Conservation (phyloP, 306 rosid genomes). For the Arachis stenosperma region DNA sequence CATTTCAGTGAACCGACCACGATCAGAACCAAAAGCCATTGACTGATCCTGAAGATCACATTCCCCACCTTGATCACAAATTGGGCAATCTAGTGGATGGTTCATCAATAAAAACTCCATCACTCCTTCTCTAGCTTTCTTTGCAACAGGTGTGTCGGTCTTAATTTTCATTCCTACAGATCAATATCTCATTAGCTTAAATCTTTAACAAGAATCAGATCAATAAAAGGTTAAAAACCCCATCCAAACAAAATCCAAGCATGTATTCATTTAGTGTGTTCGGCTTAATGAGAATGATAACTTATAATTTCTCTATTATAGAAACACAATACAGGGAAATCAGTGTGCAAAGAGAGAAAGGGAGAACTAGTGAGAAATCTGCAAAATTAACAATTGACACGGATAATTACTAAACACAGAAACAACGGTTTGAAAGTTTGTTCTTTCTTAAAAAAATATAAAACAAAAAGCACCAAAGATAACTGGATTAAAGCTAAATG, state of each 20-base stretch:
- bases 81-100: conserved; percentile 98
- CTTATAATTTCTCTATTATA: not conserved
- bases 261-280: not conserved
- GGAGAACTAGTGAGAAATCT: not conserved
- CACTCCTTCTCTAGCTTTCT: conserved; percentile 99
- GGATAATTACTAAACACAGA: not conserved
- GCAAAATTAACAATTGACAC: conserved; percentile 16
- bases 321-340: not conserved
- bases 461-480: not conserved
- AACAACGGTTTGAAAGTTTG: not conserved
- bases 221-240: conserved; percentile 8
- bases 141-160: conserved; percentile 94
- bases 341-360: not conserved
- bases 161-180: conserved; percentile 94
- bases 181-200: conserved; percentile 29
- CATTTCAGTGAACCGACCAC: conserved; percentile 95
- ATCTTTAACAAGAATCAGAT: conserved; percentile 31
- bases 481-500: not conserved
- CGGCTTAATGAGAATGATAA: not conserved
- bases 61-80: conserved; percentile 99
- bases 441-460: not conserved
- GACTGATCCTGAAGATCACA: conserved; percentile 99
- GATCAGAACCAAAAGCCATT: conserved; percentile 99
- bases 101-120: conserved; percentile 99
- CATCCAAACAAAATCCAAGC: conserved; percentile 25